Evolutionary conservation across 2,329 filamentous ascomycete genomes (phyloP), one percentile per base, ranked within the genome.

Genomic region (Raffaelea deltoideospora): DNA sequence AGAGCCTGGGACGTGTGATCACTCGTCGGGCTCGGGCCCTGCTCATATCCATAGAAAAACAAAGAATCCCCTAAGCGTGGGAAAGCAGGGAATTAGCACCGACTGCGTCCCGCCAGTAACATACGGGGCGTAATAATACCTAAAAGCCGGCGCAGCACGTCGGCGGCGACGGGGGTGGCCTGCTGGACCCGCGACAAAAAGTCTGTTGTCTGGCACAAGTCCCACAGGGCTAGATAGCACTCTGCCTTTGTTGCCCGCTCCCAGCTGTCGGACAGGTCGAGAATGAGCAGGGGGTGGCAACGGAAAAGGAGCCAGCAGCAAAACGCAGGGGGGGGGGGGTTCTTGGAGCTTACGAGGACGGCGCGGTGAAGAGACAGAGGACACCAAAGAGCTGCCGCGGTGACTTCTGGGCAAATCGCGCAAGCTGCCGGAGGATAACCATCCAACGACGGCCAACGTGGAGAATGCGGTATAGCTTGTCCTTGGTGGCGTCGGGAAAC

Each of bases 291-390:
- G 17, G 31, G 31, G 19, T 17, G 10, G 18, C n/a, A 31, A n/a
- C 10, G 15, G 19, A 13, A 31, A 17, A 8, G n/a, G 18, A 11
- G 14, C n/a, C 9, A 23, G 32, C 23, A 13, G 10, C 4, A 27
- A 22, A 27, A 35, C 20, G 20, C 5, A 9, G 24, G 15, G 22
- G 9, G 31, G 31, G 18, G 22, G 5, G 22, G 34, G 28, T 23
- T 31, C n/a, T n/a, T n/a, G n/a, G n/a, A n/a, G n/a, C 34, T 36
- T 31, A 36, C 28, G 20, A 36, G 31, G 34, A 23, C 27, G 34
- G 18, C 13, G 27, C 22, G 7, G 28, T 11, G 18, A 36, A 31
- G 34, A 36, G 34, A 28, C 28, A 36, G 26, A 36, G 14, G 27
- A 36, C 34, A 21, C 34, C 28, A 20, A 31, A 5, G 34, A 36